Conservation (phyloP, 2,329 filamentous ascomycete species). For the Acrodontium crateriforme region DNA sequence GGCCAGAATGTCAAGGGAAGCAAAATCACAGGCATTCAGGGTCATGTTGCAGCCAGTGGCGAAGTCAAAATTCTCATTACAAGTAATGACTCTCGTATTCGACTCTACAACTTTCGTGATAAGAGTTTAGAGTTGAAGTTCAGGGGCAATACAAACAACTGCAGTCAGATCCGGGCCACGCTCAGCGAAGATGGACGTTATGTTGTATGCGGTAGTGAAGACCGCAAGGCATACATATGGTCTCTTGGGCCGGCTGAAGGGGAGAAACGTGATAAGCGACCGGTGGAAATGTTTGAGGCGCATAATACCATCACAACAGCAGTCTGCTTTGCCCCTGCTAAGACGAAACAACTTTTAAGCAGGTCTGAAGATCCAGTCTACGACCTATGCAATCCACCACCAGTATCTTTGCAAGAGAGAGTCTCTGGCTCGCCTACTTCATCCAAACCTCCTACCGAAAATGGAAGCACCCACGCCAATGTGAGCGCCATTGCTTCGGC, state of each 20-base stretch:
- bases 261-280: constrained; percentile 63
- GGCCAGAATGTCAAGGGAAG: constrained; percentile 92
- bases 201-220: constrained; percentile 86
- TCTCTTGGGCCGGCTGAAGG: constrained; percentile 46
- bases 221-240: constrained; percentile 85
- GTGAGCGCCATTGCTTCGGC: constrained; percentile 16
- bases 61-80: constrained; percentile 78
- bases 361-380: constrained; percentile 85
- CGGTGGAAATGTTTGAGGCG: constrained; percentile 81
- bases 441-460: constrained; percentile 34
- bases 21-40: constrained; percentile 91
- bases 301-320: constrained; percentile 79
- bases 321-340: constrained; percentile 71
- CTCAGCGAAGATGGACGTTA: constrained; percentile 80
- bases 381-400: constrained; percentile 89
- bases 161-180: constrained; percentile 76
- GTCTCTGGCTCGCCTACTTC: constrained; percentile 41
- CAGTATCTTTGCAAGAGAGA: constrained; percentile 64
- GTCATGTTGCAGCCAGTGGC: constrained; percentile 46
- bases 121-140: constrained; percentile 80
- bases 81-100: constrained; percentile 85
- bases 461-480: constrained; percentile 17
- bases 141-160: constrained; percentile 78
- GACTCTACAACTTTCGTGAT: constrained; percentile 77
- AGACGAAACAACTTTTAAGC: constrained; percentile 63